Evolutionary conservation across 2,329 filamentous ascomycete genomes (phyloP), one percentile per base, ranked within the genome.

Genomic region (Spiromastix sp.): DNA sequence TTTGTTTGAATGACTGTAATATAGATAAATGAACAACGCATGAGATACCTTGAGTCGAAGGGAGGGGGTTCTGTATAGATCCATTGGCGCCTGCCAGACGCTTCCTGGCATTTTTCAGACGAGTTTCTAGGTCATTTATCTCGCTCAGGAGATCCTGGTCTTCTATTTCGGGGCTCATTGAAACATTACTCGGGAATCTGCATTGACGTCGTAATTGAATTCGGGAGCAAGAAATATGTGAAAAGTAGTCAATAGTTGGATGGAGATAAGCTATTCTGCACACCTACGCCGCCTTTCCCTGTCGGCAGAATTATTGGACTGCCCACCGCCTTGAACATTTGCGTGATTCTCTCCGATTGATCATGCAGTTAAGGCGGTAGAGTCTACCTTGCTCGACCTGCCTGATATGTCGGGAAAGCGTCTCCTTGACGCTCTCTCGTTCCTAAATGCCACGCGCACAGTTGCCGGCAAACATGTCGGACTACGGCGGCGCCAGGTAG

Each of bases 351-450:
- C n/a, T n/a, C n/a, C n/a, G n/a, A n/a, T n/a, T n/a, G n/a, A n/a
- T n/a, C n/a, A n/a, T n/a, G n/a, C n/a, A n/a, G n/a, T n/a, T n/a
- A n/a, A n/a, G n/a, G n/a, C n/a, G n/a, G n/a, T n/a, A n/a, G n/a
- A n/a, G n/a, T n/a, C n/a, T n/a, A n/a, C n/a, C n/a, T n/a, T n/a
- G n/a, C n/a, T n/a, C n/a, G n/a, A n/a, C n/a, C n/a, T n/a, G n/a
- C n/a, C n/a, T n/a, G n/a, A n/a, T n/a, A 74, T 74, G 70, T 64
- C 68, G 36, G 69, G 69, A 38, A 69, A 73, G 71, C 62, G 79
- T 73, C 62, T 74, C 70, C 52, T 86, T 54, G 83, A 87, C 63
- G 65, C 81, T 48, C 75, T 78, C 46, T 74, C 78, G 41, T 67
- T 87, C 44, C 68, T 81, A 56, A 76, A 71, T 64, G 81, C 77